Evolutionary conservation across 2,329 filamentous ascomycete genomes (phyloP), one percentile per base, ranked within the genome.

Genomic region (Talaromyces sp.): DNA sequence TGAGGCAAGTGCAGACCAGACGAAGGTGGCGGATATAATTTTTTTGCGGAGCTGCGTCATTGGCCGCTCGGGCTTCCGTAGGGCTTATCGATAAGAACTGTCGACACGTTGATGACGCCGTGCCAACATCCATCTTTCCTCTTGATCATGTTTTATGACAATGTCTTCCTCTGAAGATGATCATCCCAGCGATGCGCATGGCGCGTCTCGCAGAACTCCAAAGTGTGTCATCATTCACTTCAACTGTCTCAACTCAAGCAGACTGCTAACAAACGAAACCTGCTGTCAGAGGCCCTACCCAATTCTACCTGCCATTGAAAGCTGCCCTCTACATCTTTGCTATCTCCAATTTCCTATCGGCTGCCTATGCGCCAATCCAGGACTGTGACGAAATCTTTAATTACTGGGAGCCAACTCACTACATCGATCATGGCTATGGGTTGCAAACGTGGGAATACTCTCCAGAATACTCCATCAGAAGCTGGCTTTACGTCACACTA

Each of bases 381-480:
- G 94, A 99, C 75, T 99, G 94, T 73, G 94, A 99, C 69, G 94
- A 99, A 79, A 93, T 93, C 11, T 99, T 96, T 83, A 99, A 99
- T 74, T 99, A 96, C 80, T 99, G 93, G 92, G 94, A 99, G 70
- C 93, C 94, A 0, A 87, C 92, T 0, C 94, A 99, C 75, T 99
- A 97, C 75, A 83, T 99, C 29, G 89, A 87, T 61, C 92, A 97
- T 79, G 90, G 91, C 68, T 93, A 96, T 70, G 94, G 93, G 43
- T 81, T 97, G 56, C 92, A 99, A 78, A 99, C 94, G 1, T 99
- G 94, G 94, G 94, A 99, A 75, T 99, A 97, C 77, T 96, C 93
- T 0, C 94, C 94, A 5, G 88, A 93, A 61, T 97, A 90, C 76
- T 90, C 92, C 56, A 97, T 99, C 67, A 87, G 94, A 64, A 97